Conservation (phyloP, 164 flowering plant species). For the Vitis rotundifolia region DNA sequence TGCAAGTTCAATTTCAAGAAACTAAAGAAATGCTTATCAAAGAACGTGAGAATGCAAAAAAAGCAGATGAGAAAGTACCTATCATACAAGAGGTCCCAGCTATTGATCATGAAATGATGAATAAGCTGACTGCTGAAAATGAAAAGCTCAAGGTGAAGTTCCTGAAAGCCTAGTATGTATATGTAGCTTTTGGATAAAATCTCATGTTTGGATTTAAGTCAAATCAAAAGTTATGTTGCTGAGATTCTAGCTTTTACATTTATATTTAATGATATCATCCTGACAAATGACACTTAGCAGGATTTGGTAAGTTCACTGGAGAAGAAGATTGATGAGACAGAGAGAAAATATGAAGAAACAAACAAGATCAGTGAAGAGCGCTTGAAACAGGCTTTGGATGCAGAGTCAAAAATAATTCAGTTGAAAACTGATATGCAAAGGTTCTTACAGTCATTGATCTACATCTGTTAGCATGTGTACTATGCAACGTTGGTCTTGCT, state of each 20-base stretch:
- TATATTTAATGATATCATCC: background rate
- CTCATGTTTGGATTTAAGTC: background rate
- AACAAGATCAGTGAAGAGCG: constrained; percentile 83
- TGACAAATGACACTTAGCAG: constrained; percentile 31
- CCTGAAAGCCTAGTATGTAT: background rate
- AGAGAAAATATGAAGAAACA: constrained; percentile 79
- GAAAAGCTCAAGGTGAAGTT: constrained; percentile 38
- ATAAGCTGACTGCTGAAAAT: constrained; percentile 35
- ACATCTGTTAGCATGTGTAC: too few species aligned
- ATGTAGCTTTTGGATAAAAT: constrained; percentile 3
- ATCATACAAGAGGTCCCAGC: constrained; percentile 63
- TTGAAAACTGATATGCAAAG: constrained; percentile 85
- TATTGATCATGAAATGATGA: constrained; percentile 56
- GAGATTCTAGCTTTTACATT: background rate
- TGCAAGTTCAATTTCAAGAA: constrained; percentile 58
- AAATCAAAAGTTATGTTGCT: background rate
- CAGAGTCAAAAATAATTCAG: constrained; percentile 82
- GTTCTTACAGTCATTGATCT: constrained; percentile 27
- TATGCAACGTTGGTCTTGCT: background rate
- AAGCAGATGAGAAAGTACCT: constrained; percentile 45
- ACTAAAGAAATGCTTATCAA: constrained; percentile 43
- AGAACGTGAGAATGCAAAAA: constrained; percentile 54
- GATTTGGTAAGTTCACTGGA: constrained; percentile 74
- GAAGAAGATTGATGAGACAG: constrained; percentile 85
- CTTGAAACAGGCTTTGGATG: constrained; percentile 78